Evolutionary conservation across 192 early-diverging fungal species (phyloP), one percentile per base, ranked within the genome.

Genomic region (Coemansia sp.): DNA sequence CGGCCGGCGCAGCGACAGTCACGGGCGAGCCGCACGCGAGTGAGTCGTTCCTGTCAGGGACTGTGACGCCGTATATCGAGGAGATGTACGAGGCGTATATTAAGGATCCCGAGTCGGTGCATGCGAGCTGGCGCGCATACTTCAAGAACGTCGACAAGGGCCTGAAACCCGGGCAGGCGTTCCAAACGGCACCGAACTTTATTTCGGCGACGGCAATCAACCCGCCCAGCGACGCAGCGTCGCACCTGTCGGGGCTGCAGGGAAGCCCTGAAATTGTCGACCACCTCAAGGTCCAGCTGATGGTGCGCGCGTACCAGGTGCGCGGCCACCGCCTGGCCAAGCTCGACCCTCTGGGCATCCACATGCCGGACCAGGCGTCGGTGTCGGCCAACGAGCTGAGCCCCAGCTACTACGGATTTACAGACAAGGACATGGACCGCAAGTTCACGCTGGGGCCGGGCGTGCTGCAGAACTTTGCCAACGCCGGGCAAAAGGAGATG

Each of bases 241-340:
- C 67, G 39, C 54, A 70, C 38, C 60, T 68, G 25, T 57, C 76
- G 9, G 41, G 47, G 10, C 47, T 75, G 51, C 44, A 69, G 56
- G 79, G 88, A 44, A 50, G 75, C 75, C 53, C 86, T 65, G 82
- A 83, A 60, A 88, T 98, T 34, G 82, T 89, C 77, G 94, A 99
- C 74, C 91, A 96, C 70, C 85, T 98, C 82, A 98, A 98, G 75
- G 87, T 98, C 28, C 95, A 98, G 79, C 81, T 98, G 21, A 60
- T 99, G 42, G 89, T 90, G 9, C 85, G 96, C 32, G 93, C 96
- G 14, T 96, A 91, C 71, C 94, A 96, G 75, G 89, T 89, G 39
- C 87, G 93, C 61, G 96, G 96, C 10, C 96, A 99, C 67, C 90
- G 90, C 47, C 78, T 94, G 53, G 96, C 96, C 53, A 86, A 89